Conservation (phyloP, 805 yeast species). For the Barnettozyma sucrosica region DNA sequence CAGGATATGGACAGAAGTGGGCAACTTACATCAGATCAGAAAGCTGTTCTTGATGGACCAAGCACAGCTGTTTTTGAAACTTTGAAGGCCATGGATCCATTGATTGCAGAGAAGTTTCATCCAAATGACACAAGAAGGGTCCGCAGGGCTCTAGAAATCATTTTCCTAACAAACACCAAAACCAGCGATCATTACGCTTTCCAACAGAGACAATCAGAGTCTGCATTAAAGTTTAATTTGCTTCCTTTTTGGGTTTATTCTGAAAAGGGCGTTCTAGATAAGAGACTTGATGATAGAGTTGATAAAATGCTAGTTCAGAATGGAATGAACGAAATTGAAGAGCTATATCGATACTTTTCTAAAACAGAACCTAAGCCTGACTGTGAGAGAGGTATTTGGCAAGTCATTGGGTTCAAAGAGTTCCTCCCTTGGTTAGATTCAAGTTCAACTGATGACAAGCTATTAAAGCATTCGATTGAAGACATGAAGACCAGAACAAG, state of each 20-base stretch:
- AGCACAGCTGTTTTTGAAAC: slow-evolving; percentile 43
- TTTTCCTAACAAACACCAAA: slow-evolving; percentile 52
- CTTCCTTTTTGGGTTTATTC: slow-evolving; percentile 81
- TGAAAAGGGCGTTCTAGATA: slow-evolving; percentile 48
- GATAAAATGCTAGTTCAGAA: slow-evolving; percentile 76
- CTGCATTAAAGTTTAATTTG: slow-evolving; percentile 51
- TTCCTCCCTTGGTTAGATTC: slow-evolving; percentile 62
- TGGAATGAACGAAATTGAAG: slow-evolving; percentile 61
- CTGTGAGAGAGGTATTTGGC: slow-evolving; percentile 78
- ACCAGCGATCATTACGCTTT: slow-evolving; percentile 67
- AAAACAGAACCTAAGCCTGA: slow-evolving; percentile 36
- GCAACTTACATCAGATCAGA: slow-evolving; percentile 29
- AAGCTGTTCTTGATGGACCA: slow-evolving; percentile 48
- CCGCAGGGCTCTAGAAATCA: slow-evolving; percentile 76
- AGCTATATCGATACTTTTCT: slow-evolving; percentile 45
- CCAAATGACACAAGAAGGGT: slow-evolving; percentile 84
- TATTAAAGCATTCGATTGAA: slow-evolving; percentile 46
- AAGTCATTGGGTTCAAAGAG: slow-evolving; percentile 91
- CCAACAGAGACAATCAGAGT: slow-evolving; percentile 45
- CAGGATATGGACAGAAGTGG: slow-evolving; percentile 5
- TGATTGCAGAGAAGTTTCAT: slow-evolving; percentile 74
- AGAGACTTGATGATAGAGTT: slow-evolving; percentile 70
- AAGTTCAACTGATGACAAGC: slow-evolving; percentile 14
- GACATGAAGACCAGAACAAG: slow-evolving; percentile 82
- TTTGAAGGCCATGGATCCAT: slow-evolving; percentile 57